Evolutionary conservation across 352 stramenopile species (phyloP), one percentile per base, ranked within the genome.

Genomic region (Phytopythium kandeliae): DNA sequence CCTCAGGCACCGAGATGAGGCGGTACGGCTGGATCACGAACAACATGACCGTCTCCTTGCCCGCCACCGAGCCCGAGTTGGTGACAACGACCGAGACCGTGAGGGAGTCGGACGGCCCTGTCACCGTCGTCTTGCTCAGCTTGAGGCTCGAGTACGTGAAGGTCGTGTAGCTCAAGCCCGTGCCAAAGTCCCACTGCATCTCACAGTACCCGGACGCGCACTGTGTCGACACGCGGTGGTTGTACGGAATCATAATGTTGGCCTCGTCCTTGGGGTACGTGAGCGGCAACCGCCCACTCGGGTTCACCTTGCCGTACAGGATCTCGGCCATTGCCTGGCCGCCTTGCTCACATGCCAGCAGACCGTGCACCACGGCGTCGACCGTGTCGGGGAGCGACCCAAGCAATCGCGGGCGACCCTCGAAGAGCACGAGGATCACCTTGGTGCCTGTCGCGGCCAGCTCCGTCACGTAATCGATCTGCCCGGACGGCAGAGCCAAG

Each of bases 261-360:
- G 61, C 71, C 1, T 65, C 61, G 51, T 82, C 51, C 58, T 78
- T 82, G 8, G 75, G 83, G 57, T 90, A 96, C 17, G 82, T 93
- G 51, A 96, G 84, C 0, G 85, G 79, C 19, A 95, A 50, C 35
- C 65, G 62, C 5, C 82, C 86, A 26, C 80, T 93, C 19, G 86
- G 85, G 55, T 92, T 95, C 16, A 86, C 69, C 10, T 71, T 43
- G 9, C 87, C 86, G 37, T 75, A 85, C 11, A 95, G 34, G 35
- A 96, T 76, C 50, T 96, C 82, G 5, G 87, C 79, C 36, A 96
- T 78, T 5, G 85, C 86, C 56, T 89, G 77, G 1, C 87, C 87
- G 26, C 87, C 86, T n/a, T 75, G 54, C 36, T 91, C 79, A 31
- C 88, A 81, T 1, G 85, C 81, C 0, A 96, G 67, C 61, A 92